Evolutionary conservation across 768 basidiomycete species (phyloP).

Genomic region (Psilocybe sp.): DNA sequence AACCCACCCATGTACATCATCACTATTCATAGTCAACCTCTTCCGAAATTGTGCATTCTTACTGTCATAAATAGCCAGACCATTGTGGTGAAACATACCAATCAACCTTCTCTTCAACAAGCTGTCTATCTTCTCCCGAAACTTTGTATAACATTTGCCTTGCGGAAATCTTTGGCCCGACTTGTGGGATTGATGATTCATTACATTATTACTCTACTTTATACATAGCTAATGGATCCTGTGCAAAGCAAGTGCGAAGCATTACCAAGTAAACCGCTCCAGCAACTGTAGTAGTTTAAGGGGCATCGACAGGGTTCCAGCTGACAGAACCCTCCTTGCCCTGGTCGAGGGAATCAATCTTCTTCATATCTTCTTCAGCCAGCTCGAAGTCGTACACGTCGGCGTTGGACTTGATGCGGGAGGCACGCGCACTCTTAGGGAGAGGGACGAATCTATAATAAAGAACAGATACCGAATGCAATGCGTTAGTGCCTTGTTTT

Average conservation of each 20-base stretch:
- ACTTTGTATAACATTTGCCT: slow-evolving; percentile 12
- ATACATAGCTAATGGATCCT: not conserved
- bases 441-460: slow-evolving; percentile 72
- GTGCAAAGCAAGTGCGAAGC: not conserved
- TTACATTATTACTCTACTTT: too few species aligned
- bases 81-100: too few species aligned
- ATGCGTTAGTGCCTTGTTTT: too few species aligned
- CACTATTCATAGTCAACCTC: too few species aligned
- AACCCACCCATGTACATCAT: too few species aligned
- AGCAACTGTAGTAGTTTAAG: slow-evolving; percentile 16
- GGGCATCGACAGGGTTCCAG: slow-evolving; percentile 79
- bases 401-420: slow-evolving; percentile 71
- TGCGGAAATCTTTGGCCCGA: not conserved
- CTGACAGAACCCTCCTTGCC: slow-evolving; percentile 72
- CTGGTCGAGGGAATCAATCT: slow-evolving; percentile 66
- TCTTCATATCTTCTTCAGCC: slow-evolving; percentile 56
- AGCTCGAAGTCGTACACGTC: slow-evolving; percentile 78
- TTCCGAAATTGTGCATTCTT: too few species aligned
- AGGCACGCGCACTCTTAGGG: slow-evolving; percentile 73
- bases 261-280: not conserved
- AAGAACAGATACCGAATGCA: not conserved
- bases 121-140: not conserved
- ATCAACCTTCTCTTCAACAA: too few species aligned
- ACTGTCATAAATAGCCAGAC: too few species aligned
- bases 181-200: too few species aligned